Conservation (phyloP, 345 rosid species). For the Citrus sp. region DNA sequence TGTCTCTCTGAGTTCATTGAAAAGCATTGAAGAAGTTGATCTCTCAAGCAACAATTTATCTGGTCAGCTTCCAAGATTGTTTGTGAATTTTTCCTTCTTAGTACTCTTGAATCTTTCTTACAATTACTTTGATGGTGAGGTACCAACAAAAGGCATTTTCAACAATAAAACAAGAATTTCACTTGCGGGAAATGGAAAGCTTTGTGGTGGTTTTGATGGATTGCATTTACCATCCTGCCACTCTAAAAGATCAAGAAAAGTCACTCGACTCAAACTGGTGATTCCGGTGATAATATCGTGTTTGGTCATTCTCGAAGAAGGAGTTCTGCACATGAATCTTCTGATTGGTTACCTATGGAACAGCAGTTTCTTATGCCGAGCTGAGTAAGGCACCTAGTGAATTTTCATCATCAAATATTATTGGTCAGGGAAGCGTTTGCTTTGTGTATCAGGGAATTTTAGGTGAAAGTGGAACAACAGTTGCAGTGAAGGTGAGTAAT, state of each 20-base stretch:
- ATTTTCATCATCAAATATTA: too few species aligned
- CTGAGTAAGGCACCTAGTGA: background rate
- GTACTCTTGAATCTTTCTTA: constrained; percentile 9
- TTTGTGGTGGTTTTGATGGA: too few species aligned
- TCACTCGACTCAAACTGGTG: background rate
- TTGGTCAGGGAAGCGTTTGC: too few species aligned
- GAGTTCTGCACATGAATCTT: background rate
- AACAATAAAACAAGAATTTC: too few species aligned
- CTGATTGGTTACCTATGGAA: too few species aligned
- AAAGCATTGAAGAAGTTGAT: background rate
- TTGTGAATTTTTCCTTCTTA: background rate
- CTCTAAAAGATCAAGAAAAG: background rate
- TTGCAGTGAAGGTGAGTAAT: too few species aligned
- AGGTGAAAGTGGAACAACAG: too few species aligned
- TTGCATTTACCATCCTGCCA: constrained; percentile 1
- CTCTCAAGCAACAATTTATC: constrained; percentile 18
- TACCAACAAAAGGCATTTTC: constrained; percentile 15
- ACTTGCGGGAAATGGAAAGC: too few species aligned
- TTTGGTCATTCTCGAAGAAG: background rate
- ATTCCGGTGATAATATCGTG: background rate
- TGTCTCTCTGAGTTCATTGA: background rate
- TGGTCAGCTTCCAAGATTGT: background rate
- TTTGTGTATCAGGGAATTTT: too few species aligned
- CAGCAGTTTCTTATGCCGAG: background rate
- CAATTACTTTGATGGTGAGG: constrained; percentile 7